Percentiles rank a stretch among this genome's conserved stretches.
Evolutionary conservation across 345 rosid genomes (phyloP).

Genomic region (Sisymbrium irio): DNA sequence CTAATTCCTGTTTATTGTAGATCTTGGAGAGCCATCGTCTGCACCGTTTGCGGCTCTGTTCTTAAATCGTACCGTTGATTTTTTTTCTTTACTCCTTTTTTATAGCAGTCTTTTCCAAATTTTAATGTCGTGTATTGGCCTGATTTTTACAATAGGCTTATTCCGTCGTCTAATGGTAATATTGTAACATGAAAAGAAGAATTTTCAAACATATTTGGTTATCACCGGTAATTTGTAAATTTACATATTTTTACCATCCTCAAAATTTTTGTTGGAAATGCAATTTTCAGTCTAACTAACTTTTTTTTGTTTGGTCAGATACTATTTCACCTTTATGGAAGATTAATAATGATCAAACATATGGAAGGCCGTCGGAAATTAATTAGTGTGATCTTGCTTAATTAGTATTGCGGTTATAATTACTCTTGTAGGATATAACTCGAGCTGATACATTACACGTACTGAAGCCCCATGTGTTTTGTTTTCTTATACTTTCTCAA

Average conservation of each 20-base stretch:
- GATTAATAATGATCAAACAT: not conserved
- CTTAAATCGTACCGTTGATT: slow-evolving; percentile 59
- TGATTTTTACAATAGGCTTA: not conserved
- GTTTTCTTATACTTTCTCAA: not conserved
- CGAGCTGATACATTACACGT: slow-evolving; percentile 1
- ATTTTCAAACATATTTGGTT: not conserved
- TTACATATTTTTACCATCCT: not conserved
- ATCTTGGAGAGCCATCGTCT: slow-evolving; percentile 66
- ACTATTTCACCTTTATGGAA: not conserved
- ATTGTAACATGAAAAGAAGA: not conserved
- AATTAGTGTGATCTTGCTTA: not conserved
- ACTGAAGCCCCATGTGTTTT: not conserved
- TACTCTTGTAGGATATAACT: not conserved
- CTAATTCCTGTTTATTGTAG: slow-evolving; percentile 52
- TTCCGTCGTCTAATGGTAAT: not conserved
- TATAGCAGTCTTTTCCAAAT: not conserved
- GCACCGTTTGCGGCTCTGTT: slow-evolving; percentile 63
- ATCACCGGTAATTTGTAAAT: not conserved
- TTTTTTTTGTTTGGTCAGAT: too few relatives aligned
- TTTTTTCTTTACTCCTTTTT: not conserved
- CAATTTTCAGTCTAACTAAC: not conserved
- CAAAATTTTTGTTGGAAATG: not conserved
- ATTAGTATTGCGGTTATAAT: not conserved
- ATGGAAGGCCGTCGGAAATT: not conserved
- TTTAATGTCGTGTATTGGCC: not conserved